Base-by-base conservation (phyloP, 768 basidiomycete genomes). In the Macrocybe gigantea region DNA sequence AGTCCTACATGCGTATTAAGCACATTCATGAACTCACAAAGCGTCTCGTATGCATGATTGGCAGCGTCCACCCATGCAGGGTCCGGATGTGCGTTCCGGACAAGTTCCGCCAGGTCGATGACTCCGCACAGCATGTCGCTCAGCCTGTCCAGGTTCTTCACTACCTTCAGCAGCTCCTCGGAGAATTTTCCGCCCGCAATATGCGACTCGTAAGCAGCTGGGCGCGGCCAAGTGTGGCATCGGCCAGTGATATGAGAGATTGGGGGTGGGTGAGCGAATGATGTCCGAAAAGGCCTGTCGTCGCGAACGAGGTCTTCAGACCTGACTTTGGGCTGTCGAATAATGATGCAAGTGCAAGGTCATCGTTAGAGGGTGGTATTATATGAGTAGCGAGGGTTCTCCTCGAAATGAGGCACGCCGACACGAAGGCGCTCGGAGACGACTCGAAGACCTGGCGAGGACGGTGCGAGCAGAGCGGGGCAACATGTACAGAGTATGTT, bases 21-120 rank as follows among this genome's bases (percentile, higher is more conserved):
- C 40, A 90, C 83, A 64, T 97, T 97, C 94, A 99, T 98, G 64
- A 88, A 94, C 68, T 93, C 89, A 70, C 93, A 97, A 52, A 98
- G 72, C 52, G 79, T 81, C 65, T 93, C 93, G 64, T 98, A 97
- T 38, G 88, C 87, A 52, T 77, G 74, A 60, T 96, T 90, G 39
- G 90, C 90, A 43, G 85, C 85, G 11, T 80, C 75, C 11, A 90
- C 77, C 94, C 95, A 98, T 40, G 66, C 59, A 29, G 73, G 70
- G 60, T 96, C 91, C 1, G 95, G 93, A 70, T 98, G 94, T 0
- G 92, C 85, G 61, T 95, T 94, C 53, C 94, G 79, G 30, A 99
- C 76, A 43, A 96, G 77, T 64, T 99, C 96, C 44, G 93, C 89
- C 50, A 97, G 80, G 68, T 99, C 96, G 52, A 97, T 97, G 51